These are phyloP conservation scores for Rhizomucor miehei DNA, from an alignment of 371 early-diverging fungal genomes.

Conservation along the genomic window DNA sequence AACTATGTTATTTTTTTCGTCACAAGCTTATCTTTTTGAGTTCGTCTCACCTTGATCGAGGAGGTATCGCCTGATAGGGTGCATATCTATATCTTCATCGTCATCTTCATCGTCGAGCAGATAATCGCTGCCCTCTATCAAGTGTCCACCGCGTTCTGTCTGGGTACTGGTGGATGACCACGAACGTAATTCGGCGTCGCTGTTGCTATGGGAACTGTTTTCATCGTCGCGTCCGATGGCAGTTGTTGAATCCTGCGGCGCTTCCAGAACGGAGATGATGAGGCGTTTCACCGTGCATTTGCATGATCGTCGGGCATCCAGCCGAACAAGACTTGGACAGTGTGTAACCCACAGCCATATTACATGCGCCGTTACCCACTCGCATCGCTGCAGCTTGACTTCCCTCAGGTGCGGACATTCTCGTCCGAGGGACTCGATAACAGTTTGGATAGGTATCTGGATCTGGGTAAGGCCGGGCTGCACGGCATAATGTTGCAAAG, in stretches of 20 bases:
- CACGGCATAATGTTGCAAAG: slow-evolving; percentile 48
- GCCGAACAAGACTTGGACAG: slow-evolving; percentile 32
- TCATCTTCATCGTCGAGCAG: slow-evolving; percentile 6
- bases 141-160: background rate
- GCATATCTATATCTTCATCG: slow-evolving; percentile 2
- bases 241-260: background rate
- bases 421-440: slow-evolving; percentile 43
- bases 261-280: background rate
- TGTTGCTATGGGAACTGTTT: background rate
- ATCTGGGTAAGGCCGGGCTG: slow-evolving; percentile 55
- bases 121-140: background rate
- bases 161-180: background rate
- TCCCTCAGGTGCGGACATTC: slow-evolving; percentile 43
- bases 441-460: slow-evolving; percentile 38
- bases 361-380: slow-evolving; percentile 56
- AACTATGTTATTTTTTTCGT: too few relatives aligned
- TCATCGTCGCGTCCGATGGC: slow-evolving; percentile 2
- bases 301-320: slow-evolving; percentile 48
- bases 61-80: background rate
- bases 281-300: slow-evolving; percentile 40
- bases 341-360: slow-evolving; percentile 42
- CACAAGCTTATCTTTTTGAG: too few relatives aligned
- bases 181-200: background rate
- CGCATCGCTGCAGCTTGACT: slow-evolving; percentile 52
- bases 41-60: too few relatives aligned